Base-by-base conservation (phyloP, 1,284 basidiomycete genomes). In the Phylloporus sp. region DNA sequence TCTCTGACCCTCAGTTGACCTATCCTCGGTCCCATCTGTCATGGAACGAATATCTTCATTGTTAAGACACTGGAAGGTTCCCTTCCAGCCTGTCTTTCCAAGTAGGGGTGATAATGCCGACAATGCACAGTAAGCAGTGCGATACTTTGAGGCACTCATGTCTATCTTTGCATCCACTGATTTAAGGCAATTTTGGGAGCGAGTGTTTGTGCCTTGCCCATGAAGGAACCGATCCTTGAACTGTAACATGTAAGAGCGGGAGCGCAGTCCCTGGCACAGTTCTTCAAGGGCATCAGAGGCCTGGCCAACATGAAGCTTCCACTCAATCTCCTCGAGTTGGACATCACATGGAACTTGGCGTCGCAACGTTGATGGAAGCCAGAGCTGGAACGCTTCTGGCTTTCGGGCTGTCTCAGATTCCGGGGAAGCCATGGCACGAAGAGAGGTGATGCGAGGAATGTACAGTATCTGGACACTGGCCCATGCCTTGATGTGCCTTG, bases 381-480 rank as follows among this genome's bases (percentile, higher is more conserved):
- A 55, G 23, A 55, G 53, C 11, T 19, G 29, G 19, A 55, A 17
- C 4, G 29, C 53, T 55, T 55, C 20, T 17, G 53, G 53, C 25
- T 55, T 19, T n/a, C 8, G 53, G 53, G 6, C 29, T 20, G 19
- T 32, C 14, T 14, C 4, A 2, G 7, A 17, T n/a, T 55, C 29
- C 6, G 25, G 29, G 25, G 29, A 25, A 12, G 6, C 27, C 29
- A 4, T 19, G 29, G 29, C 15, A 8, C 29, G 29, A 29, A 55
- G 29, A 11, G 53, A 29, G 15, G 53, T 23, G 27, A 55, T n/a
- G 17, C 29, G 5, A 55, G 53, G 68, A 32, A 71, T 67, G 27
- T 73, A 72, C 25, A 73, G 12, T 1, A 23, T 25, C 29, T 72
- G 71, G 4, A 73, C 53, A 20, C 4, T 25, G 1, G 39, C 19